These are phyloP conservation scores for Tremella fuciformis DNA, from an alignment of 768 basidiomycete species.

Conservation along the genomic window DNA sequence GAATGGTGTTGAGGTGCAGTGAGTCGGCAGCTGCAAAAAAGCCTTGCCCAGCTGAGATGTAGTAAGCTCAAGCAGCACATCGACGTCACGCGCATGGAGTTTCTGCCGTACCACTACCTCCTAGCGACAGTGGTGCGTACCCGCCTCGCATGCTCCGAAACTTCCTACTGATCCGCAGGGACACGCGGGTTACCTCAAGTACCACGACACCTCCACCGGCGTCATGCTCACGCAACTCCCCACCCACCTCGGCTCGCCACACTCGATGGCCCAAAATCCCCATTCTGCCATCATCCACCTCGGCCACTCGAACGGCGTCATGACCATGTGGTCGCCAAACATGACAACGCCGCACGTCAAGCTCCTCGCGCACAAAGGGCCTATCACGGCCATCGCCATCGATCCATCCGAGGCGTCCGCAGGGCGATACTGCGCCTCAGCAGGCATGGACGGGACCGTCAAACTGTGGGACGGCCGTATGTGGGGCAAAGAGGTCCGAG, in stretches of 20 bases:
- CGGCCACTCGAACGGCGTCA: conserved; percentile 85
- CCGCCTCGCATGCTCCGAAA: conserved; percentile 50
- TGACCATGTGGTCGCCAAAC: conserved; percentile 97
- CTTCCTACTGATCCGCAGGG: conserved; percentile 57
- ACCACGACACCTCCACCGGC: conserved; percentile 95
- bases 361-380: conserved; percentile 84
- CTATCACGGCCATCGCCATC: conserved; percentile 72
- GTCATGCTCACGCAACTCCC: conserved; percentile 79
- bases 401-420: conserved; percentile 69
- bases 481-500: conserved; percentile 84
- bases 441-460: conserved; percentile 79
- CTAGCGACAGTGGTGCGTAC: conserved; percentile 76
- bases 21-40: conserved; percentile 58
- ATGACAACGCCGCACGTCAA: conserved; percentile 86
- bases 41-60: neutral
- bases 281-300: conserved; percentile 93
- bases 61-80: conserved; percentile 57
- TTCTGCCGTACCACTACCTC: conserved; percentile 93
- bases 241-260: conserved; percentile 81
- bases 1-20: conserved; percentile 86
- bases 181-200: conserved; percentile 86
- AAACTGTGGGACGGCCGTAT: conserved; percentile 97
- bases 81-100: conserved; percentile 85
- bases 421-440: conserved; percentile 86
- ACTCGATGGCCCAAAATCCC: conserved; percentile 80